Percentiles rank a stretch among this genome's conserved stretches.
These are phyloP conservation scores for Trametes meyenii DNA, from an alignment of 768 basidiomycete genomes.

Conservation along the genomic window DNA sequence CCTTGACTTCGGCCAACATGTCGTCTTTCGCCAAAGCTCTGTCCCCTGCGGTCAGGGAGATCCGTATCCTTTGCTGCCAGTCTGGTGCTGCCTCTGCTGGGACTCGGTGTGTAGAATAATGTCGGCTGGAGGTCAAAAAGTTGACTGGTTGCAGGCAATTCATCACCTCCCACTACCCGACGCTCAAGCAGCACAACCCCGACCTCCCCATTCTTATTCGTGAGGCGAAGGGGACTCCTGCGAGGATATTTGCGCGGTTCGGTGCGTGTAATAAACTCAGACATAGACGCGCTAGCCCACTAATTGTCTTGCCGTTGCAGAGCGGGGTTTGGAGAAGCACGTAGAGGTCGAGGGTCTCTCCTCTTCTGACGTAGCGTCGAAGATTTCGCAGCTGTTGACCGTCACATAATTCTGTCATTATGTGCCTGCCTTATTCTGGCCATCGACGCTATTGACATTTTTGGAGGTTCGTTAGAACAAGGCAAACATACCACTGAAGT, in stretches of 20 bases:
- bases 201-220: constrained; percentile 84
- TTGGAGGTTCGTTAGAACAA: background rate
- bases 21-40: constrained; percentile 68
- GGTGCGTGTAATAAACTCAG: constrained; percentile 50
- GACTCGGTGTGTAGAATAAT: constrained; percentile 58
- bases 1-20: constrained; percentile 25
- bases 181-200: constrained; percentile 81
- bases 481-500: background rate
- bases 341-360: constrained; percentile 79
- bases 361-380: constrained; percentile 69
- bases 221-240: constrained; percentile 78
- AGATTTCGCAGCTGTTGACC: constrained; percentile 63
- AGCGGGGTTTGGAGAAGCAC: constrained; percentile 79
- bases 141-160: constrained; percentile 60
- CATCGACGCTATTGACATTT: constrained; percentile 2
- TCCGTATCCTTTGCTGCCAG: constrained; percentile 82
- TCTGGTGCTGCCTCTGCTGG: constrained; percentile 75
- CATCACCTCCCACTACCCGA: constrained; percentile 71
- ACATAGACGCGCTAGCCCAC: background rate
- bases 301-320: constrained; percentile 39
- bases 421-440: background rate
- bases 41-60: constrained; percentile 77
- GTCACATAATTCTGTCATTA: constrained; percentile 11
- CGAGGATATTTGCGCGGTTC: constrained; percentile 82
- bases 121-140: background rate